Base-by-base conservation (phyloP, 768 basidiomycete species). In the Kwoniella sp. region DNA sequence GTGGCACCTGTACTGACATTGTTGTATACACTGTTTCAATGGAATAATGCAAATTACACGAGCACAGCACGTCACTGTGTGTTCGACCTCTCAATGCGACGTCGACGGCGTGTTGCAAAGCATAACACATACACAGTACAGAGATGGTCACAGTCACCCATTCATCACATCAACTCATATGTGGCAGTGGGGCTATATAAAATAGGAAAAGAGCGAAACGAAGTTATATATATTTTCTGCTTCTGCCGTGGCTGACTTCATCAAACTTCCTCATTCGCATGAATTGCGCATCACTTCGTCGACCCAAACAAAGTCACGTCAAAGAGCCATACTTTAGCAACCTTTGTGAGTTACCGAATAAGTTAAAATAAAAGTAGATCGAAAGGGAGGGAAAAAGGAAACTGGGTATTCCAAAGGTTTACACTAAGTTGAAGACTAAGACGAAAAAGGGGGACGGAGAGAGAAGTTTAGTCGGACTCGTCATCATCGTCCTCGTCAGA, bases 401-500 rank as follows among this genome's bases (percentile, higher is more conserved):
- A 21, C 15, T 15, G 24, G 33, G 29, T 33, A 36, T 22, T 3
- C 10, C 33, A 10, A 22, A 36, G 17, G n/a, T n/a, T 53, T 29
- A 37, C 22, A 60, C 26, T 29, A 33, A 13, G 13, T 13, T 51
- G 47, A 19, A n/a, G 21, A 54, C 15, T 37, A 30, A 37, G 55
- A 33, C 33, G 33, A 52, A 55, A 29, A 37, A 50, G 44, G 50
- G 5, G 25, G 25, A 47, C 24, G 17, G 26, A 22, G 21, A 36
- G 47, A 50, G 24, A 17, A 30, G 46, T 46, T 46, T 56, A 55
- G 26, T 62, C 60, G 25, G 55, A 62, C 56, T 69, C 64, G 29
- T 68, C 66, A 22, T 68, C 67, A 29, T 63, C 64, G 22, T 68
- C 66, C 21, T 68, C 67, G 5, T 69, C 71, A 24, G 25, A 26